phyloP scores from a whole-genome alignment of 2,329 filamentous ascomycete genomes.

The Exophiala dermatitidis region DNA sequence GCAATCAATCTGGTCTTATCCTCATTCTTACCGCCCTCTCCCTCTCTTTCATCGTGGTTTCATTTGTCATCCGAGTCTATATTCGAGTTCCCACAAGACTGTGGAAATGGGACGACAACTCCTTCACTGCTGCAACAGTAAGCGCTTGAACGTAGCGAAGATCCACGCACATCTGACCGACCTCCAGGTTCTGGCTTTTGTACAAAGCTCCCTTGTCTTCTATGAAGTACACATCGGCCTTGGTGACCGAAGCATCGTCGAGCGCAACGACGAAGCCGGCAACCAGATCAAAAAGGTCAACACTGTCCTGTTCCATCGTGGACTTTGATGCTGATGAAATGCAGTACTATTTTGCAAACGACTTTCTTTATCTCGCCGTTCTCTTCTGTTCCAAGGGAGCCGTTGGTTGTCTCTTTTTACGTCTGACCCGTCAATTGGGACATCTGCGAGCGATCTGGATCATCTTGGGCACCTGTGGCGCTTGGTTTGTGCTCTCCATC shows the following conservation, averaged over 20 bases:
- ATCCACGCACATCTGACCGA: slow-evolving; percentile 1
- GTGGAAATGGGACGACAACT: slow-evolving; percentile 33
- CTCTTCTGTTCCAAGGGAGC: slow-evolving; percentile 41
- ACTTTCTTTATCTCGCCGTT: slow-evolving; percentile 39
- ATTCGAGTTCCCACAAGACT: slow-evolving; percentile 32
- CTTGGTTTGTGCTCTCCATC: slow-evolving; percentile 36
- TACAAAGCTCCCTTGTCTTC: slow-evolving; percentile 37
- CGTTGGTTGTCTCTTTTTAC: slow-evolving; percentile 39
- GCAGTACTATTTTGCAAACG: slow-evolving; percentile 32
- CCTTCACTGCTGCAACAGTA: slow-evolving; percentile 32
- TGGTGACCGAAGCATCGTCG: slow-evolving; percentile 32
- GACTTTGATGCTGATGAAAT: slow-evolving; percentile 21
- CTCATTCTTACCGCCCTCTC: slow-evolving; percentile 36
- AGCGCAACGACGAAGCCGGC: slow-evolving; percentile 21
- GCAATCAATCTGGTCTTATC: slow-evolving; percentile 38
- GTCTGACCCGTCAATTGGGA: slow-evolving; percentile 38
- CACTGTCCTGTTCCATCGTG: not conserved
- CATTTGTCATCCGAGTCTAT: slow-evolving; percentile 37
- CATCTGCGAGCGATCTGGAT: slow-evolving; percentile 35
- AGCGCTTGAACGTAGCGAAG: slow-evolving; percentile 1
- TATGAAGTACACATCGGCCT: slow-evolving; percentile 36
- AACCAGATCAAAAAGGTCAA: slow-evolving; percentile 34
- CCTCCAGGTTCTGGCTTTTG: slow-evolving; percentile 31
- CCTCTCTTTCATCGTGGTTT: slow-evolving; percentile 35
- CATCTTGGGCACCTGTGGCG: slow-evolving; percentile 33